Conservation (phyloP, 148 eudicot species). For the Rhododendron kiyosumense region DNA sequence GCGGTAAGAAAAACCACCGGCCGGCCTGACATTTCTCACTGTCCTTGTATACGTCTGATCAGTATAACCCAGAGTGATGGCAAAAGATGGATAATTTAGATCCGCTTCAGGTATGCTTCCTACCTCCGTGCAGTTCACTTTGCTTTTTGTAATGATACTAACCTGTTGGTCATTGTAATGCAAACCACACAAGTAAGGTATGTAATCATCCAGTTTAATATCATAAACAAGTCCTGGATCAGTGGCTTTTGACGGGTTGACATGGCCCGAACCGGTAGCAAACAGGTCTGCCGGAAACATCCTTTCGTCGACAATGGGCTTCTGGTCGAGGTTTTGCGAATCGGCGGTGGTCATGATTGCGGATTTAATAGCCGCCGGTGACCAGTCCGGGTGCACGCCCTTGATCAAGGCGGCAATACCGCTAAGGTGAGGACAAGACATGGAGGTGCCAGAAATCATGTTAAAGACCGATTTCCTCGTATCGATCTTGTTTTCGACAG, state of each 20-base stretch:
- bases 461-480: constrained; percentile 21
- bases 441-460: constrained; percentile 39
- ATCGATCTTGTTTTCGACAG: constrained; percentile 11
- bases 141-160: not conserved
- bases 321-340: not conserved
- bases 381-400: constrained; percentile 42
- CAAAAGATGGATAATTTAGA: constrained; percentile 33
- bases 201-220: constrained; percentile 18
- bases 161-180: constrained; percentile 18
- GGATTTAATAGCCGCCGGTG: constrained; percentile 34
- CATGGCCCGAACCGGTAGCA: constrained; percentile 1
- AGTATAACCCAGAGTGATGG: not conserved
- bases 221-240: constrained; percentile 34
- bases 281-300: not conserved
- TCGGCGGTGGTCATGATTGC: constrained; percentile 43
- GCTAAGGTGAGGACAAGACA: constrained; percentile 43
- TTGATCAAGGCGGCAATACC: constrained; percentile 38
- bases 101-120: constrained; percentile 11
- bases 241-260: constrained; percentile 3
- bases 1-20: not conserved
- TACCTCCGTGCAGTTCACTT: constrained; percentile 14
- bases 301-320: not conserved
- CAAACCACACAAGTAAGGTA: constrained; percentile 20
- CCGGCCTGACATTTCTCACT: constrained; percentile 29
- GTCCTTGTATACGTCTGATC: constrained; percentile 22